A percentile compares a stretch with the other conserved stretches of the same genome.
Evolutionary conservation across 352 stramenopile genomes (phyloP).

Genomic region (Phytophthora sojae): DNA sequence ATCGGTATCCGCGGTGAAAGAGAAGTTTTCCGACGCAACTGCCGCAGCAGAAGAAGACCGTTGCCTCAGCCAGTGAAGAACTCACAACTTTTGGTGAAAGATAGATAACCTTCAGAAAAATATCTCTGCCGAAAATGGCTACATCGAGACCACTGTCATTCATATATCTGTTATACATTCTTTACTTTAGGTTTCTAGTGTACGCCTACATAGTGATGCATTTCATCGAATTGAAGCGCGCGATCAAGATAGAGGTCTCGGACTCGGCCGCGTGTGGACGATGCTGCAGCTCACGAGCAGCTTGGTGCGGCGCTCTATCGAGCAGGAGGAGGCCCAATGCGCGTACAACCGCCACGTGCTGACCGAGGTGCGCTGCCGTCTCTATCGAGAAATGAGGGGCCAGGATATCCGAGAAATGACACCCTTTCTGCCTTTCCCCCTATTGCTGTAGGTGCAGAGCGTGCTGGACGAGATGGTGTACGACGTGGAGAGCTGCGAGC

Average conservation of each 20-base stretch:
- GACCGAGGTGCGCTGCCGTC: slow-evolving; percentile 41
- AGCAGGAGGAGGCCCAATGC: slow-evolving; percentile 52
- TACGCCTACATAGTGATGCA: slow-evolving; percentile 6
- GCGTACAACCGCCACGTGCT: slow-evolving; percentile 51
- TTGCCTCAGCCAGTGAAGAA: no score
- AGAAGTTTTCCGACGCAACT: no score
- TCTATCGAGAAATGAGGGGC: background rate
- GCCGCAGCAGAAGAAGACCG: no score
- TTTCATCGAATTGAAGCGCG: slow-evolving; percentile 14
- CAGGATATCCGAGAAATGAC: background rate
- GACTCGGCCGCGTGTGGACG: background rate
- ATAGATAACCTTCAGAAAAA: no score
- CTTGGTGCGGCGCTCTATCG: slow-evolving; percentile 47
- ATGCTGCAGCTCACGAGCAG: slow-evolving; percentile 52
- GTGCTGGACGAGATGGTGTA: slow-evolving; percentile 87
- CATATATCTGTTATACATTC: background rate
- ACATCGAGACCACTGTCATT: no score
- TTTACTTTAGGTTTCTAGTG: background rate
- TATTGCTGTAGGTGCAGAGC: slow-evolving; percentile 51
- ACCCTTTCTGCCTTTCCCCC: background rate
- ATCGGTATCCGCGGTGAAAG: no score
- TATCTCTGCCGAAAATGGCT: no score
- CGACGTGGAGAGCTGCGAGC: slow-evolving; percentile 76
- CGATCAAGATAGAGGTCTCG: background rate
- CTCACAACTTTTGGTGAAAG: no score